Conservation (phyloP, 1,284 basidiomycete species). For the Coniferiporia weirii region DNA sequence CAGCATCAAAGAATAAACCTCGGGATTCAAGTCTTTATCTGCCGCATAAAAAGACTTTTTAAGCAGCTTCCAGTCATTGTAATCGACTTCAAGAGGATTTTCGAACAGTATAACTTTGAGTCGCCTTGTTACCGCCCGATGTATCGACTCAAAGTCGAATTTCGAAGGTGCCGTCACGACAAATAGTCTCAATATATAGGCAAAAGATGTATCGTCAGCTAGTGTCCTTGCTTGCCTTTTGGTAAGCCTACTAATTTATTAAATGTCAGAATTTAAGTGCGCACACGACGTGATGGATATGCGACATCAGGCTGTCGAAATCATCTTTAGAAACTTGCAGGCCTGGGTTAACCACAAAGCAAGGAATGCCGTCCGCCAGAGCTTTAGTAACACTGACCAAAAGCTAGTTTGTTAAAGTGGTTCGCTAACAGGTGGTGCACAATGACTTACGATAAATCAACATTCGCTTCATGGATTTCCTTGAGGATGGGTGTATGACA, state of each 20-base stretch:
- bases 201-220: constrained; percentile 35
- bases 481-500: constrained; percentile 15
- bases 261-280: constrained; percentile 24
- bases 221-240: constrained; percentile 36
- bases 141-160: constrained; percentile 50
- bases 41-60: background rate
- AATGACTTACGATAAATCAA: background rate
- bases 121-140: constrained; percentile 36
- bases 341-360: constrained; percentile 31
- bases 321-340: constrained; percentile 38
- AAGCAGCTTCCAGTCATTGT: constrained; percentile 21
- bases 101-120: constrained; percentile 42
- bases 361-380: constrained; percentile 20
- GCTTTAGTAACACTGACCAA: background rate
- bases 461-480: constrained; percentile 16
- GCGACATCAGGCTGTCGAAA: constrained; percentile 48
- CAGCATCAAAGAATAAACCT: background rate
- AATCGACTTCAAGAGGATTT: constrained; percentile 24
- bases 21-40: background rate
- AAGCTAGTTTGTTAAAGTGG: background rate
- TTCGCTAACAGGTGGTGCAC: background rate
- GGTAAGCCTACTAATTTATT: background rate
- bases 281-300: constrained; percentile 63
- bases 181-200: constrained; percentile 44
- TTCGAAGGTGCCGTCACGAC: constrained; percentile 48